A percentile compares a stretch with the other conserved stretches of the same genome.
phyloP scores from a whole-genome alignment of 345 rosid genomes.

The Streptanthus diversifolius region DNA sequence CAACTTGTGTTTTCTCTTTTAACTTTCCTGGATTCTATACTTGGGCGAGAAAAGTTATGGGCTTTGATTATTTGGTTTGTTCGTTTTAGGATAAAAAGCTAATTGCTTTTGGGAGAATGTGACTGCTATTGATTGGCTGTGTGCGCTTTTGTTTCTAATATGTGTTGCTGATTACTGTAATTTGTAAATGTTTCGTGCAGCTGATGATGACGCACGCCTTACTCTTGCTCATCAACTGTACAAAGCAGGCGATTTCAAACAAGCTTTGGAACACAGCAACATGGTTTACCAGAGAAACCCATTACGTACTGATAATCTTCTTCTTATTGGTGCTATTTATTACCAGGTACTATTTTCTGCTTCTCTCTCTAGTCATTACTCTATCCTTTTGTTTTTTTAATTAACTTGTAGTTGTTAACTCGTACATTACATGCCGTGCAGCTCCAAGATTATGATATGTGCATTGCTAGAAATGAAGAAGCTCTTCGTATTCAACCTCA shows the following conservation, averaged over 20 bases:
- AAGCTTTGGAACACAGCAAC: conserved; percentile 79
- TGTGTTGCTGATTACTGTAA: not conserved
- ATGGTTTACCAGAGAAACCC: conserved; percentile 72
- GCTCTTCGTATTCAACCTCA: conserved; percentile 88
- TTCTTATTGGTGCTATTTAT: conserved; percentile 89
- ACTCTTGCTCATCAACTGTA: conserved; percentile 81
- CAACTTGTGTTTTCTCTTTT: conserved; percentile 7
- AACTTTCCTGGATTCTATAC: conserved; percentile 15
- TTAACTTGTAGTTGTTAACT: conserved; percentile 8
- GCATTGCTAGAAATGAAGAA: conserved; percentile 92
- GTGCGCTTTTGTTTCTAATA: conserved; percentile 13
- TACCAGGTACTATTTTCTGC: conserved; percentile 60
- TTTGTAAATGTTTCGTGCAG: conserved; percentile 36
- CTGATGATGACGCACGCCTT: conserved; percentile 68
- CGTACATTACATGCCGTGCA: conserved; percentile 17
- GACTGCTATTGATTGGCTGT: not conserved
- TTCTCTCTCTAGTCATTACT: not conserved
- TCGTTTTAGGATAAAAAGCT: conserved; percentile 15
- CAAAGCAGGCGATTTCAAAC: conserved; percentile 75
- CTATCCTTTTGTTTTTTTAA: not conserved
- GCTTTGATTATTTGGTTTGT: conserved; percentile 4
- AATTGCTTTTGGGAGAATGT: not conserved
- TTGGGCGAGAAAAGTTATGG: conserved; percentile 13
- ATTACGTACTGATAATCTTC: conserved; percentile 86
- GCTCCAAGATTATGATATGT: conserved; percentile 96